Base-by-base conservation (phyloP, 306 rosid species). In the Lablab purpureus region DNA sequence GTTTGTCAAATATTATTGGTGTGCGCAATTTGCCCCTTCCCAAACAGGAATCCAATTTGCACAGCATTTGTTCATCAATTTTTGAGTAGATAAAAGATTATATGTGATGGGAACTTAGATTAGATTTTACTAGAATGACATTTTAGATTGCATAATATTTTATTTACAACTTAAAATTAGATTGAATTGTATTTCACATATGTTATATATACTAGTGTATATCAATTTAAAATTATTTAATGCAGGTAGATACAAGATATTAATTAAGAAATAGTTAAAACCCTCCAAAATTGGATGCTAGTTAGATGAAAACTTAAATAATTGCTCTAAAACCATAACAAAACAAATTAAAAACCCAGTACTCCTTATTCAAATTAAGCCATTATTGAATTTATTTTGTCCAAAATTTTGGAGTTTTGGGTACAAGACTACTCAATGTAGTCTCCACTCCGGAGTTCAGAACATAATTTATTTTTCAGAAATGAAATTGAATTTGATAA, bases 41-140 rank as follows among this genome's bases (percentile, higher is more conserved):
- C 0, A 79, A 59, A 60, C 66, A 62, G 64, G 73, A 32, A 80
- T 50, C 78, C 78, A 11, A 23, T 54, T 19, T 49, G 36, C 77
- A 34, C 47, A 40, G 3, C 13, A 40, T 37, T 9, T 37, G 2
- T 37, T 37, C 3, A 37, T 8, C 3, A 37, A 37, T 9, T 40
- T 40, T 40, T 8, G 45, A 9, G 34, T 30, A 30, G 3, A 30
- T 30, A 30, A 30, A 30, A 30, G 34, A 2, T 30, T 30, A 30
- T 3, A 30, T 37, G 11, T 37, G 11, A 37, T 37, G 11, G 3
- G 9, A 8, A 37, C 12, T 8, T 37, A 37, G 9, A 8, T 8
- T 37, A 37, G 9, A 8, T 40, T 40, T 40, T 34, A 7, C 2
- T 7, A 34, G 40, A 34, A 34, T 34, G 6, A 34, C 1, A 34